phyloP scores from a whole-genome alignment of 2,329 filamentous ascomycete genomes.

The Scedosporium minutisporum region DNA sequence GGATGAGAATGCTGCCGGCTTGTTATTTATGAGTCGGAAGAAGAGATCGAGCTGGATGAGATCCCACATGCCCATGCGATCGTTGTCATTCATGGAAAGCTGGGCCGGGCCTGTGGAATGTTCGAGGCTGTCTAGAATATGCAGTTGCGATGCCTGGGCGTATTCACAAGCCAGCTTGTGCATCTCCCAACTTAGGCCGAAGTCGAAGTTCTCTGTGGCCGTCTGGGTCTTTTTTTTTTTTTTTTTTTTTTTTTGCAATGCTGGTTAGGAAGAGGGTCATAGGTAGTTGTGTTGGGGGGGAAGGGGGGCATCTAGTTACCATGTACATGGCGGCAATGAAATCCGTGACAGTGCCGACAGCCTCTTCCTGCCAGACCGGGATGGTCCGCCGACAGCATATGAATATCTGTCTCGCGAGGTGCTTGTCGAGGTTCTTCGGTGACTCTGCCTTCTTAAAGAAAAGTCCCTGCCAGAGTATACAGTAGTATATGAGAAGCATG shows the following conservation, averaged over 20 bases:
- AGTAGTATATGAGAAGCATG: conserved; percentile 5
- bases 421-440: background rate
- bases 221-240: background rate
- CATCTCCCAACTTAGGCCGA: conserved; percentile 2
- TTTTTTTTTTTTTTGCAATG: background rate
- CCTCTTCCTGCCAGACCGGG: background rate
- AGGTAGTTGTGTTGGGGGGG: too few relatives aligned
- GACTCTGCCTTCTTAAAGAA: background rate
- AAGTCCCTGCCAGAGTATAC: conserved; percentile 4
- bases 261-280: too few relatives aligned
- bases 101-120: background rate
- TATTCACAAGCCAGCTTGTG: conserved; percentile 1
- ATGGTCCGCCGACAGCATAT: conserved; percentile 1
- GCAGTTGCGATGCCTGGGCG: background rate
- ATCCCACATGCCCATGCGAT: conserved; percentile 3
- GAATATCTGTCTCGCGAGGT: background rate
- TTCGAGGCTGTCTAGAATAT: background rate
- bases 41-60: conserved; percentile 2
- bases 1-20: background rate
- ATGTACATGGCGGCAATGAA: conserved; percentile 3
- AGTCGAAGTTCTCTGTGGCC: conserved; percentile 3
- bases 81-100: conserved; percentile 1
- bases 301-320: background rate
- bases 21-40: conserved; percentile 3
- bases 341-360: background rate